These are phyloP conservation scores for Neonectria neomacrospora DNA, from an alignment of 2,329 filamentous ascomycete species.

Conservation along the genomic window DNA sequence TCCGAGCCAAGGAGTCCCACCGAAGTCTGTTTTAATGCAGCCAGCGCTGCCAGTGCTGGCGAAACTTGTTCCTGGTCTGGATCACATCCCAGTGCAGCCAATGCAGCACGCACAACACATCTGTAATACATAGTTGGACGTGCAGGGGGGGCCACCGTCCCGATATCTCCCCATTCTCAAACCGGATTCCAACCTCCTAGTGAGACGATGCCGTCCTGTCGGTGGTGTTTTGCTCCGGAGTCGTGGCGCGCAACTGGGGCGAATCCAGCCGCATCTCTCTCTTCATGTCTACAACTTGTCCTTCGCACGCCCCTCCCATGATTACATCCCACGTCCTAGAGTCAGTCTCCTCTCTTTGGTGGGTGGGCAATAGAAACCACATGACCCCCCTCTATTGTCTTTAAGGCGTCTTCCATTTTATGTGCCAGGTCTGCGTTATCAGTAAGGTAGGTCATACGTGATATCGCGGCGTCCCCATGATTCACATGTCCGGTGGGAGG, in stretches of 20 bases:
- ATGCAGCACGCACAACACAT: slow-evolving; percentile 8
- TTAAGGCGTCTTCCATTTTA: slow-evolving; percentile 7
- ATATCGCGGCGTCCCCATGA: slow-evolving; percentile 13
- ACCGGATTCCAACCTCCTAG: slow-evolving; percentile 16
- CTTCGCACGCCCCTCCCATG: slow-evolving; percentile 29
- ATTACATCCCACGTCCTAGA: slow-evolving; percentile 29
- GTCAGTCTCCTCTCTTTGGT: slow-evolving; percentile 29
- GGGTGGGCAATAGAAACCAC: slow-evolving; percentile 37
- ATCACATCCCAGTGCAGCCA: not conserved
- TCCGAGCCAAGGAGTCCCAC: slow-evolving; percentile 29
- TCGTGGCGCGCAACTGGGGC: slow-evolving; percentile 10
- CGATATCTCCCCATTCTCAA: slow-evolving; percentile 6
- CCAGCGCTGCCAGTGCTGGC: slow-evolving; percentile 16
- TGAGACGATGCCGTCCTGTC: slow-evolving; percentile 10
- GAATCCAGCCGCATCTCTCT: slow-evolving; percentile 2
- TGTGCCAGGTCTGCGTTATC: slow-evolving; percentile 19
- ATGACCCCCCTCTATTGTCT: slow-evolving; percentile 31
- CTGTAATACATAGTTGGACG: slow-evolving; percentile 2
- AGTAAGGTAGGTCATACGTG: slow-evolving; percentile 1
- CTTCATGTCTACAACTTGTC: not conserved
- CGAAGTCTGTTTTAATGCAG: slow-evolving; percentile 21
- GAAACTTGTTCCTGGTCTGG: slow-evolving; percentile 16
- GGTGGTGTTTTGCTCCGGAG: slow-evolving; percentile 16
- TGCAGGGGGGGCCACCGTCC: slow-evolving; percentile 22
- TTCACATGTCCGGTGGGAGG: slow-evolving; percentile 19